Conservation (phyloP, 768 basidiomycete species). For the Fibroporia radiculosa region DNA sequence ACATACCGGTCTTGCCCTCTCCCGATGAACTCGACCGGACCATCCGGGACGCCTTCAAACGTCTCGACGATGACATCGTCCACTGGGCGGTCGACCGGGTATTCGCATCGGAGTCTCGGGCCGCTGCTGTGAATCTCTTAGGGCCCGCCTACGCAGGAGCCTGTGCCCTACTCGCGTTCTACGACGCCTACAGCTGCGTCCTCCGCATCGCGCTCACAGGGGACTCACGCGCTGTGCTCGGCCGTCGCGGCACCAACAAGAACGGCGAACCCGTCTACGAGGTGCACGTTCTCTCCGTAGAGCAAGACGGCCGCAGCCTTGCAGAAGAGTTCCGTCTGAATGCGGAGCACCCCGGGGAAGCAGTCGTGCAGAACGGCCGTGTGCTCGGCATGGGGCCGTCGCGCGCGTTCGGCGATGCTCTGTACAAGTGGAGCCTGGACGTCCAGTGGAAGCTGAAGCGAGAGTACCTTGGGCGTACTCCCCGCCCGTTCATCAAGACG, state of each 20-base stretch:
- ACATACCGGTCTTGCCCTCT: slow-evolving; percentile 6
- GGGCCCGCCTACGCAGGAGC: slow-evolving; percentile 31
- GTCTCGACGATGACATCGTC: slow-evolving; percentile 35
- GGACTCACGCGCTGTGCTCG: slow-evolving; percentile 42
- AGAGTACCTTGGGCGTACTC: slow-evolving; percentile 28
- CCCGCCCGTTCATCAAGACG: slow-evolving; percentile 27
- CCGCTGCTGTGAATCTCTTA: slow-evolving; percentile 24
- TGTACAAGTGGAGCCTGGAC: slow-evolving; percentile 34
- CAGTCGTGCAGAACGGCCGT: slow-evolving; percentile 26
- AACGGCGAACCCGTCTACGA: slow-evolving; percentile 28
- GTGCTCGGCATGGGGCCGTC: slow-evolving; percentile 32
- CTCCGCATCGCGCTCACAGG: slow-evolving; percentile 39
- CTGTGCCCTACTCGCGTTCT: slow-evolving; percentile 38
- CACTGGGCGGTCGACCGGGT: slow-evolving; percentile 24
- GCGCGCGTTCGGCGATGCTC: slow-evolving; percentile 37
- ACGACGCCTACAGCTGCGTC: slow-evolving; percentile 30
- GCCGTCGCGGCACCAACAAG: slow-evolving; percentile 24
- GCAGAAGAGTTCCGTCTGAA: slow-evolving; percentile 26
- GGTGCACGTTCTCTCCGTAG: slow-evolving; percentile 31
- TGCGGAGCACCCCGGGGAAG: slow-evolving; percentile 25
- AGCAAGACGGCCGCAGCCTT: slow-evolving; percentile 29
- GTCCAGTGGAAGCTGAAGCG: slow-evolving; percentile 28
- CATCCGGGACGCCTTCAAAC: slow-evolving; percentile 30
- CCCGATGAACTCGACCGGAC: slow-evolving; percentile 26
- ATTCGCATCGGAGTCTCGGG: slow-evolving; percentile 19